These are phyloP conservation scores for Rhododendron simsii DNA, from an alignment of 148 eudicot genomes.

Conservation along the genomic window DNA sequence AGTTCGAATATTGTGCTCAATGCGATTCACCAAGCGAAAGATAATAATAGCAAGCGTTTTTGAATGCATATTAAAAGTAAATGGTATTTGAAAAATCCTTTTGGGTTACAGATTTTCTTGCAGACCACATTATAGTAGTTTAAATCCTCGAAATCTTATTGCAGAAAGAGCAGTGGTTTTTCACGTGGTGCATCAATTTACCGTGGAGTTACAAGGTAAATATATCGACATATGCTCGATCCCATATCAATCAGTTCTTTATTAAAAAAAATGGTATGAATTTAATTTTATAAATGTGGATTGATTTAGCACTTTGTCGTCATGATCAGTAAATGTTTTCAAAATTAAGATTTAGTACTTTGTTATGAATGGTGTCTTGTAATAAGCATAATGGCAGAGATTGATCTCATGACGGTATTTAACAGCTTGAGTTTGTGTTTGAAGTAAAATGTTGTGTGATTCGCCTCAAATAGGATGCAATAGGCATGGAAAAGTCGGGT, in stretches of 20 bases:
- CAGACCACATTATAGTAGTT: not conserved
- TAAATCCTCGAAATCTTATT: not conserved
- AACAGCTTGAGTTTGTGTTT: not conserved
- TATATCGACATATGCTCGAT: not conserved
- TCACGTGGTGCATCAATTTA: conserved; percentile 94
- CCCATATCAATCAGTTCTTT: not conserved
- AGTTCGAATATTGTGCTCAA: not conserved
- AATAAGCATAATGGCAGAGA: not conserved
- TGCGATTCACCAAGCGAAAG: not conserved
- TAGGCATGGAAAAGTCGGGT: not conserved
- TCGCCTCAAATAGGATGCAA: not conserved
- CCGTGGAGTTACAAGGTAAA: conserved; percentile 94
- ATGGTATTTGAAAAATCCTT: not conserved
- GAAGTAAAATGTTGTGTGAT: not conserved
- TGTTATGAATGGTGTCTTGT: not conserved
- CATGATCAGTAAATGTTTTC: not conserved
- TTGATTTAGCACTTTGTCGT: not conserved
- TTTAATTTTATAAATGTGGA: not conserved
- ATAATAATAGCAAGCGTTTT: not conserved
- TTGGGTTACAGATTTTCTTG: not conserved
- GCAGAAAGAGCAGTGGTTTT: conserved; percentile 93
- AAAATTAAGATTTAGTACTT: too few relatives aligned
- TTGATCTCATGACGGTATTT: not conserved
- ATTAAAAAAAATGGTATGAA: not conserved
- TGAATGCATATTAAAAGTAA: not conserved